Percentiles rank a stretch among this genome's conserved stretches.
phyloP scores from a whole-genome alignment of 2,329 filamentous ascomycete genomes.

The Shiraia sp. region DNA sequence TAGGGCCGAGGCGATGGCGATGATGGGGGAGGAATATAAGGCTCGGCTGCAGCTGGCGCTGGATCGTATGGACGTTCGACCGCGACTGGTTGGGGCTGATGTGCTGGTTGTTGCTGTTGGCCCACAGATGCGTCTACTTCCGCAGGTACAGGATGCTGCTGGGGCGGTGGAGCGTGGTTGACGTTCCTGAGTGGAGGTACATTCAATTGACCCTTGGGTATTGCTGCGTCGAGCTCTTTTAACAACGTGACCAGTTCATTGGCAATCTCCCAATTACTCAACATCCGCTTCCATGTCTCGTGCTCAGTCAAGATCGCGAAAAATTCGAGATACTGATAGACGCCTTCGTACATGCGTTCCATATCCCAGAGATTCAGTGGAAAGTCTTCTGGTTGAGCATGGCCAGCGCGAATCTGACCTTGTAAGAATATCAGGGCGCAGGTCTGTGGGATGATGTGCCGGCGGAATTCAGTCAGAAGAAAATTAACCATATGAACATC shows the following conservation, averaged over 20 bases:
- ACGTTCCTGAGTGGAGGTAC: conserved; percentile 62
- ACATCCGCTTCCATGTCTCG: conserved; percentile 76
- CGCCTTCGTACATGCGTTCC: conserved; percentile 92
- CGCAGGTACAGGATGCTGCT: conserved; percentile 37
- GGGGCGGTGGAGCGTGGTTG: conserved; percentile 35
- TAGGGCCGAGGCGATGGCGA: conserved; percentile 48
- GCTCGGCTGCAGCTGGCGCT: conserved; percentile 49
- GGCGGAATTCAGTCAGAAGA: conserved; percentile 89
- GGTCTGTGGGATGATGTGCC: conserved; percentile 90
- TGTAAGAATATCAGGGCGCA: conserved; percentile 94
- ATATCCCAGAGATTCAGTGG: conserved; percentile 97
- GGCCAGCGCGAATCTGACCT: conserved; percentile 79
- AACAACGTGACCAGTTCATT: conserved; percentile 88
- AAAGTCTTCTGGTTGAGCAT: conserved; percentile 81
- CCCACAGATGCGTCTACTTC: conserved; percentile 18
- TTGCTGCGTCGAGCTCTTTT: conserved; percentile 83
- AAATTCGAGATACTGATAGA: conserved; percentile 93
- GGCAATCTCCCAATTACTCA: conserved; percentile 89
- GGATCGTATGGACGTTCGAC: conserved; percentile 70
- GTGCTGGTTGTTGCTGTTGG: conserved; percentile 6
- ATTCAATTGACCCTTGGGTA: conserved; percentile 64
- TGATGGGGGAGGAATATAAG: conserved; percentile 45
- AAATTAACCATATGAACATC: conserved; percentile 76
- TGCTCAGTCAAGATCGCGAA: conserved; percentile 88
- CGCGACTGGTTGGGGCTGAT: conserved; percentile 42